Evolutionary conservation across 208 protist species (phyloP), one percentile per base, ranked within the genome.

Genomic region (Leishmania tarentolae): DNA sequence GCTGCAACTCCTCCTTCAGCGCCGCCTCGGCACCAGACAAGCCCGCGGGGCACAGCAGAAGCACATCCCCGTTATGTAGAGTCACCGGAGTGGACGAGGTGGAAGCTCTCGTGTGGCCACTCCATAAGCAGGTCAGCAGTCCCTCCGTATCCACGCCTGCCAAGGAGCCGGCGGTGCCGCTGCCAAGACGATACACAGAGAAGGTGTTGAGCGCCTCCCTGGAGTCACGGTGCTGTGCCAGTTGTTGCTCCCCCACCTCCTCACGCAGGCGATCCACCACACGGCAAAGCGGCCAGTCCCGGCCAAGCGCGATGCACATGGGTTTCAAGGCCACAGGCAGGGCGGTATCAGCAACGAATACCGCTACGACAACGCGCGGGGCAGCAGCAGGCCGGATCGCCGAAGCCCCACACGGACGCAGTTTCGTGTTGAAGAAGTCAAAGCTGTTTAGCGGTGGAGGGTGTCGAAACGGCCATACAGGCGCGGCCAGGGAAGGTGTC

Each of bases 391-490:
- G 78, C 63, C 81, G 74, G 35, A 83, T 44, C 15, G 75, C 79
- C 17, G 37, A 42, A 63, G 47, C 72, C 3, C 90, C 88, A 56
- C 78, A 77, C 3, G 92, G 93, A 35, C 78, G 82, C 44, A 79
- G 37, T 59, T 92, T 92, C 2, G 75, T 80, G 74, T 92, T 89
- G 53, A 75, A 83, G 78, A 95, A 93, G 31, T 66, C 21, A 65
- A 91, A 86, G 3, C 69, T 68, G 63, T 86, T 83, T 28, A 97
- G 81, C 37, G 93, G 91, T 24, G 87, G 80, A 2, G 90, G 83
- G 21, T 72, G 73, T 7, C 76, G 87, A 78, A 95, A 94, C 11
- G 93, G 93, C 91, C 91, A 97, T 57, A 78, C 75, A n/a, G 59
- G 19, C 35, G 28, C 50, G 35, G 46, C 50, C 73, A n/a, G 52